phyloP scores from a whole-genome alignment of 2,329 filamentous ascomycete genomes.

The Sporothrix brasiliensis region DNA sequence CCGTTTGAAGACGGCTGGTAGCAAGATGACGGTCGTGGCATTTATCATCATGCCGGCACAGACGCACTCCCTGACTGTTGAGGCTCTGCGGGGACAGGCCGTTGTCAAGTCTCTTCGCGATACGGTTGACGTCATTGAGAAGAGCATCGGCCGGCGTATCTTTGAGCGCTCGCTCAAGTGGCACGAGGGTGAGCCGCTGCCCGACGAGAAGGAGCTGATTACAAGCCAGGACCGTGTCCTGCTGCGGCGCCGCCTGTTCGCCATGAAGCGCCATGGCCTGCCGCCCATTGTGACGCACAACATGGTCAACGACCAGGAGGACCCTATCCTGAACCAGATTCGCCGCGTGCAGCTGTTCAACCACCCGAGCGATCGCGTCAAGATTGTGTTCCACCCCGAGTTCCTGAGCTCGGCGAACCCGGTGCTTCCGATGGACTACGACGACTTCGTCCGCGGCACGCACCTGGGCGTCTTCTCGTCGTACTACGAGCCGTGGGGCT shows the following conservation, averaged over 20 bases:
- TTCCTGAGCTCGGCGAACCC: conserved; percentile 96
- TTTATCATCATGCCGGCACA: conserved; percentile 99
- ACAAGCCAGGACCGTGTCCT: conserved; percentile 90
- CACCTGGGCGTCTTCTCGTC: conserved; percentile 95
- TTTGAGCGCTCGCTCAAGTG: conserved; percentile 93
- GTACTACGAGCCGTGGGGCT: conserved; percentile 99
- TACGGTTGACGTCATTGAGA: conserved; percentile 89
- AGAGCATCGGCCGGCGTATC: conserved; percentile 87
- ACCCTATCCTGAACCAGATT: conserved; percentile 94
- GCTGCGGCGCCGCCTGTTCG: conserved; percentile 86
- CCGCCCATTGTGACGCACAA: conserved; percentile 98
- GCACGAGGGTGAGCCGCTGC: conserved; percentile 91
- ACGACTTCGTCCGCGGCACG: conserved; percentile 96
- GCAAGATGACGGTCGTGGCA: conserved; percentile 91
- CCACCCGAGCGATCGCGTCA: conserved; percentile 90
- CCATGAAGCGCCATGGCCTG: conserved; percentile 89
- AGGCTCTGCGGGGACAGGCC: conserved; percentile 93
- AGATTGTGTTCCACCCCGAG: conserved; percentile 97
- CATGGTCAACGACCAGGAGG: conserved; percentile 92
- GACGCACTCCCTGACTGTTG: conserved; percentile 90
- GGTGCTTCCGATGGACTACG: conserved; percentile 92
- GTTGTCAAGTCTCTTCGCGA: conserved; percentile 96
- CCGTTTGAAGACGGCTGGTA: conserved; percentile 79
- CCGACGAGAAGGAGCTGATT: conserved; percentile 95
- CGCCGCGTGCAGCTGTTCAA: conserved; percentile 97